These are phyloP conservation scores for Apiospora malaysiana DNA, from an alignment of 2,329 filamentous ascomycete genomes.

Conservation along the genomic window DNA sequence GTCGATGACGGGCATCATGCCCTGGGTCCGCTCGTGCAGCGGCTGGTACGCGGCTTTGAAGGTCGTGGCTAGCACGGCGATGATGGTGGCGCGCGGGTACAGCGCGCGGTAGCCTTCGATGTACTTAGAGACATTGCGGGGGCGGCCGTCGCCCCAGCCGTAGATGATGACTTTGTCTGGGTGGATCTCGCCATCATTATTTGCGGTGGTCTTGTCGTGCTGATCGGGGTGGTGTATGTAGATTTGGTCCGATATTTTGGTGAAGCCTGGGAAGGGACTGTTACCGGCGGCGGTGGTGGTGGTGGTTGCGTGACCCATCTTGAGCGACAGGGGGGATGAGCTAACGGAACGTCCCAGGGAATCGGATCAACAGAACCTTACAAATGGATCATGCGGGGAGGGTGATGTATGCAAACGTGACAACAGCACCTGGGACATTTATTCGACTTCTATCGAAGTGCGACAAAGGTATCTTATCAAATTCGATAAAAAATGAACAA, in stretches of 20 bases:
- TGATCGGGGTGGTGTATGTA: constrained; percentile 24
- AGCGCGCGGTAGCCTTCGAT: constrained; percentile 56
- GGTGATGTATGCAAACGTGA: not conserved
- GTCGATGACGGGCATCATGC: constrained; percentile 53
- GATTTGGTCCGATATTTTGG: constrained; percentile 17
- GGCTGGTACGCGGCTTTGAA: constrained; percentile 51
- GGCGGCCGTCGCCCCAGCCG: constrained; percentile 62
- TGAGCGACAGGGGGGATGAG: not conserved
- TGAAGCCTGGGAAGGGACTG: constrained; percentile 20
- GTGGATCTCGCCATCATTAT: constrained; percentile 31
- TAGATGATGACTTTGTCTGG: constrained; percentile 58
- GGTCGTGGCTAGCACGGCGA: constrained; percentile 58
- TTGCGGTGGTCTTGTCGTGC: constrained; percentile 21
- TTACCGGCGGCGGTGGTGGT: not conserved
- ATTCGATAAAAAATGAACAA: too few species aligned
- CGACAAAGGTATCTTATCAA: not conserved
- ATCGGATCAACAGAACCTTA: not conserved
- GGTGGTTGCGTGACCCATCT: not conserved
- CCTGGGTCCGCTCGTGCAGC: constrained; percentile 48
- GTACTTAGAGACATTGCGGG: constrained; percentile 63
- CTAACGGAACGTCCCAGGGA: not conserved
- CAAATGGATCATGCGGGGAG: not conserved
- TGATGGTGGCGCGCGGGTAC: constrained; percentile 56
- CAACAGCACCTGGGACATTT: not conserved
- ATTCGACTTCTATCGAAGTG: not conserved